Conservation (phyloP, 495 filamentous ascomycete species). For the Penicillium nucicola region DNA sequence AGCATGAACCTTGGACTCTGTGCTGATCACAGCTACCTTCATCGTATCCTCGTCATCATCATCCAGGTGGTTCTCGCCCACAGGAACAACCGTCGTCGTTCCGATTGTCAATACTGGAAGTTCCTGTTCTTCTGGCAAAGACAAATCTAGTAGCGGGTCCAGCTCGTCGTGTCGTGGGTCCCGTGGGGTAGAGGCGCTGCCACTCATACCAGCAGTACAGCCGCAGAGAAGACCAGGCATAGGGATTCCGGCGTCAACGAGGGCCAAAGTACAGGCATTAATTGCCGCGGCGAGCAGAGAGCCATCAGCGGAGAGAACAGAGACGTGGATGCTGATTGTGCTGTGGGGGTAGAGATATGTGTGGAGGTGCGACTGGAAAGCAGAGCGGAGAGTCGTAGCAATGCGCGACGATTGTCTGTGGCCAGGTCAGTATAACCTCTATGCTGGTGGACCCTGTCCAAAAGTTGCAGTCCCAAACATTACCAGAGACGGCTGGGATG, state of each 20-base stretch:
- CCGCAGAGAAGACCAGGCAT: slow-evolving; percentile 90
- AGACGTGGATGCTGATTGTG: slow-evolving; percentile 76
- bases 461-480: background rate
- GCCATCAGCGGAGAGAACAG: slow-evolving; percentile 88
- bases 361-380: slow-evolving; percentile 72
- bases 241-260: slow-evolving; percentile 91
- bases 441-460: background rate
- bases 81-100: slow-evolving; percentile 58
- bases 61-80: slow-evolving; percentile 35
- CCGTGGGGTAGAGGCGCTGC: slow-evolving; percentile 50
- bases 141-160: slow-evolving; percentile 87
- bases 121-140: slow-evolving; percentile 82
- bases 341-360: slow-evolving; percentile 87
- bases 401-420: slow-evolving; percentile 76
- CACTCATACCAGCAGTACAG: slow-evolving; percentile 78
- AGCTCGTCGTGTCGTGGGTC: slow-evolving; percentile 63
- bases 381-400: slow-evolving; percentile 65
- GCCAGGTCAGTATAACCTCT: slow-evolving; percentile 12
- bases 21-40: slow-evolving; percentile 71
- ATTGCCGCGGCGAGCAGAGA: slow-evolving; percentile 83
- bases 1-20: slow-evolving; percentile 79
- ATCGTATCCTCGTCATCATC: slow-evolving; percentile 50
- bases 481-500: too few species aligned
- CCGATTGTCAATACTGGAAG: slow-evolving; percentile 84
- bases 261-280: slow-evolving; percentile 88